Conservation (phyloP, 2,329 filamentous ascomycete genomes). For the Epichloe sibirici region DNA sequence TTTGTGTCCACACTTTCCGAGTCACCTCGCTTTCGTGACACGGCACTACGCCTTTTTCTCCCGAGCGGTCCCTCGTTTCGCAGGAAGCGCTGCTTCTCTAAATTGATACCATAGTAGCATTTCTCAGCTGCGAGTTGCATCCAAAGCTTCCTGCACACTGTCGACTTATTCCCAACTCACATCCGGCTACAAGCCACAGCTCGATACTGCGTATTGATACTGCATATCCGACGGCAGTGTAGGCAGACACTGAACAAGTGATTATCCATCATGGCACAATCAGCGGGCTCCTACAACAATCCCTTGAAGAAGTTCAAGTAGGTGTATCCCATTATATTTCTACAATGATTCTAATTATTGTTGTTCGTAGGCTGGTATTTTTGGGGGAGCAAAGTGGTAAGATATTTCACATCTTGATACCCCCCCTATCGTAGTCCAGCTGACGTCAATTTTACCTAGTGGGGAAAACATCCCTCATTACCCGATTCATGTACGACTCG, state of each 20-base stretch:
- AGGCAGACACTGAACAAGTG: not conserved
- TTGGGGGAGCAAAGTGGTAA: constrained; percentile 96
- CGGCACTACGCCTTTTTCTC: not conserved
- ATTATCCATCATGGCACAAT: constrained; percentile 58
- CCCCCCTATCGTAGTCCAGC: constrained; percentile 5
- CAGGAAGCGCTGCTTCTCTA: not conserved
- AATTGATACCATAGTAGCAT: not conserved
- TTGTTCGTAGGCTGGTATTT: constrained; percentile 67
- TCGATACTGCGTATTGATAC: not conserved
- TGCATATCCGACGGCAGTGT: not conserved
- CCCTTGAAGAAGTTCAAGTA: constrained; percentile 99
- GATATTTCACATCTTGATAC: constrained; percentile 16
- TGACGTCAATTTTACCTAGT: constrained; percentile 42
- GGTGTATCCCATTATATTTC: constrained; percentile 6
- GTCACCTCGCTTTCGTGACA: not conserved
- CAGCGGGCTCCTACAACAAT: constrained; percentile 87
- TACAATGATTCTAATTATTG: not conserved
- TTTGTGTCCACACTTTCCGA: too few species aligned
- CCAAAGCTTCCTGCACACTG: not conserved
- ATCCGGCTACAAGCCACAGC: not conserved
- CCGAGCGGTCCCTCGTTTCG: not conserved
- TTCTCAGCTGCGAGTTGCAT: not conserved
- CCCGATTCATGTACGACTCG: constrained; percentile 99
- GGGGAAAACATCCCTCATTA: constrained; percentile 97
- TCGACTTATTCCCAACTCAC: not conserved